phyloP scores from a whole-genome alignment of 108 stramenopile species.

The Skeletonema tropicum region DNA sequence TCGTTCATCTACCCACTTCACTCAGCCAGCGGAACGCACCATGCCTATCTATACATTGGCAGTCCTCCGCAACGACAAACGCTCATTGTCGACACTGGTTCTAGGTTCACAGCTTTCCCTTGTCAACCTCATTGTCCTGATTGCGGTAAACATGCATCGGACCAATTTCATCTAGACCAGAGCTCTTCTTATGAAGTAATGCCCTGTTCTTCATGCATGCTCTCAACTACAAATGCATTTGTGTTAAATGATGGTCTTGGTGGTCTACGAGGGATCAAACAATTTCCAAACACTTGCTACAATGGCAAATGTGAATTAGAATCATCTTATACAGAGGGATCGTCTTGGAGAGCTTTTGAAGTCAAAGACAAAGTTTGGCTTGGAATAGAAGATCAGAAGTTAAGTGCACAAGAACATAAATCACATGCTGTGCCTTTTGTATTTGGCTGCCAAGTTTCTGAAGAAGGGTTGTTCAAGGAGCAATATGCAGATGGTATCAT shows the following conservation, averaged over 20 bases:
- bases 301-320: slow-evolving; percentile 51
- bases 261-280: neutral
- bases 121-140: slow-evolving; percentile 75
- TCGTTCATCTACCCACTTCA: slow-evolving; percentile 60
- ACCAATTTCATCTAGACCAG: slow-evolving; percentile 35
- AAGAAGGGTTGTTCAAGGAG: slow-evolving; percentile 87
- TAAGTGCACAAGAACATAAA: slow-evolving; percentile 21
- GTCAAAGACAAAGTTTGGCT: slow-evolving; percentile 79
- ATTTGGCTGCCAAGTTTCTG: slow-evolving; percentile 93
- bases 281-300: slow-evolving; percentile 20
- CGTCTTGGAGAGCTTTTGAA: slow-evolving; percentile 71
- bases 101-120: slow-evolving; percentile 89
- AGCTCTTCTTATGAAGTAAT: slow-evolving; percentile 34
- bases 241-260: slow-evolving; percentile 31
- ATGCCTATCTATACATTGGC: slow-evolving; percentile 89
- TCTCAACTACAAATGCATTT: slow-evolving; percentile 6
- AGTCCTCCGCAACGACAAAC: slow-evolving; percentile 93
- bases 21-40: slow-evolving; percentile 84
- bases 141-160: slow-evolving; percentile 74
- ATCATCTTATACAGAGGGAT: slow-evolving; percentile 84
- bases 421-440: slow-evolving; percentile 68
- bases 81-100: slow-evolving; percentile 95
- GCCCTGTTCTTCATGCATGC: slow-evolving; percentile 30
- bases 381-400: slow-evolving; percentile 27
- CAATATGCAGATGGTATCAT: slow-evolving; percentile 98